phyloP scores from a whole-genome alignment of 2,329 filamentous ascomycete genomes.

The Pseudocercospora macadamiae region DNA sequence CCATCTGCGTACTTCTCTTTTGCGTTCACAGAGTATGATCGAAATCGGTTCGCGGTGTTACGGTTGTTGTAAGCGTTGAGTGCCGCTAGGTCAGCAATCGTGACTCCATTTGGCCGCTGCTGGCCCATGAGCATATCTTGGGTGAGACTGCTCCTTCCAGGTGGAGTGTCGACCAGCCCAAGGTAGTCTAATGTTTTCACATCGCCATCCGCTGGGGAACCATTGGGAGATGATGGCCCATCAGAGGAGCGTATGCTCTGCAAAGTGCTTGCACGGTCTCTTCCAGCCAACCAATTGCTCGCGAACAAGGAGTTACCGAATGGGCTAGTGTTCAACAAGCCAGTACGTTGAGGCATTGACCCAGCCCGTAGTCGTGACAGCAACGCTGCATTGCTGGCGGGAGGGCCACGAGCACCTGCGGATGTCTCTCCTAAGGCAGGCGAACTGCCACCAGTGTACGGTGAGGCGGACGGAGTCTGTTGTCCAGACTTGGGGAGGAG shows the following conservation, averaged over 20 bases:
- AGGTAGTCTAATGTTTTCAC: slow-evolving; percentile 95
- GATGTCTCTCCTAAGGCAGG: slow-evolving; percentile 36
- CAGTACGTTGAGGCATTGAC: slow-evolving; percentile 88
- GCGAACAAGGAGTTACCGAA: slow-evolving; percentile 90
- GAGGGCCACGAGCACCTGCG: slow-evolving; percentile 48
- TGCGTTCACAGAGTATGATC: slow-evolving; percentile 97
- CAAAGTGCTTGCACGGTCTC: slow-evolving; percentile 84
- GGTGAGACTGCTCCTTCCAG: slow-evolving; percentile 71
- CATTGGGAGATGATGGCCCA: slow-evolving; percentile 81
- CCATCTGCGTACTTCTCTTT: slow-evolving; percentile 97
- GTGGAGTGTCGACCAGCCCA: slow-evolving; percentile 89
- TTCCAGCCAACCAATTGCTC: slow-evolving; percentile 78
- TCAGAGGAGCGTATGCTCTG: slow-evolving; percentile 88
- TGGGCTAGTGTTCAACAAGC: slow-evolving; percentile 65
- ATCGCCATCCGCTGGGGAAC: slow-evolving; percentile 82
- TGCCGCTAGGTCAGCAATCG: slow-evolving; percentile 74
- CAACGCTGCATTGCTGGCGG: slow-evolving; percentile 67
- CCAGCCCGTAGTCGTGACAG: slow-evolving; percentile 86
- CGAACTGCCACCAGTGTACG: slow-evolving; percentile 70
- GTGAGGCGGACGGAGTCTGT: slow-evolving; percentile 82
- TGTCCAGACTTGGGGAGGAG: slow-evolving; percentile 77
- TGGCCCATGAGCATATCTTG: slow-evolving; percentile 59
- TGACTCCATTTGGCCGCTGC: slow-evolving; percentile 53
- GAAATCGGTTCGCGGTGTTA: slow-evolving; percentile 77
- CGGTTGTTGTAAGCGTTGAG: slow-evolving; percentile 75